Evolutionary conservation across 2,329 filamentous ascomycete genomes (phyloP), one percentile per base, ranked within the genome.

Genomic region (Alternaria gansuensis): DNA sequence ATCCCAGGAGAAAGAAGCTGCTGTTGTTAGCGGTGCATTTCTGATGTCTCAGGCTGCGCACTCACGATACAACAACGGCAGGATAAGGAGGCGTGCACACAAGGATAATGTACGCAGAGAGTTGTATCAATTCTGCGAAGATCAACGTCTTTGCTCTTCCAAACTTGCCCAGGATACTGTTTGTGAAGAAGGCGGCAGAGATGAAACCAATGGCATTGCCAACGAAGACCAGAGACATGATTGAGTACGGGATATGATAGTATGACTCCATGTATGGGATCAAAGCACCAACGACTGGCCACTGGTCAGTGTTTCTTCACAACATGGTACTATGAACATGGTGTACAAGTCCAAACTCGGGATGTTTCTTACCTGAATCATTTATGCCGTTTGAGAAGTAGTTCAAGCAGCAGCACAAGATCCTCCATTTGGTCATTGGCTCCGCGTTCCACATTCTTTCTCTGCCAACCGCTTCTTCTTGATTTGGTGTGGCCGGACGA

Each of bases 211-310:
- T 64, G 0, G 92, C 91, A 67, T 91, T 91, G 43, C 88, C 86
- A 29, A 95, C 85, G 79, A 95, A 96, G 70, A 96, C 91, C 36
- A 94, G 81, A 2, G 92, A 94, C 3, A 95, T 90, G 8, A 92
- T 78, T 2, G 88, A 89, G 74, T 95, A 94, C 40, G 88, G 89
- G 55, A 95, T 91, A 57, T 82, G 66, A 71, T 94, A 96, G 68
- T 90, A 86, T 75, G 79, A 82, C 74, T 94, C 90, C 76, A 96
- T 90, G 71, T 92, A 92, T 0, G 92, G 91, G 66, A 96, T 90
- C 57, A 95, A 72, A 10, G 91, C 90, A 71, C 92, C 92, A 1
- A 91, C 87, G 0, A 90, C 80, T 67, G 41, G 0, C 28, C 5
- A 2, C 8, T 7, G 23, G 34, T 73, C 28, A 73, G 61, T 28